These are phyloP conservation scores for Orbilia oligospora DNA, from an alignment of 2,329 filamentous ascomycete genomes.

Conservation along the genomic window DNA sequence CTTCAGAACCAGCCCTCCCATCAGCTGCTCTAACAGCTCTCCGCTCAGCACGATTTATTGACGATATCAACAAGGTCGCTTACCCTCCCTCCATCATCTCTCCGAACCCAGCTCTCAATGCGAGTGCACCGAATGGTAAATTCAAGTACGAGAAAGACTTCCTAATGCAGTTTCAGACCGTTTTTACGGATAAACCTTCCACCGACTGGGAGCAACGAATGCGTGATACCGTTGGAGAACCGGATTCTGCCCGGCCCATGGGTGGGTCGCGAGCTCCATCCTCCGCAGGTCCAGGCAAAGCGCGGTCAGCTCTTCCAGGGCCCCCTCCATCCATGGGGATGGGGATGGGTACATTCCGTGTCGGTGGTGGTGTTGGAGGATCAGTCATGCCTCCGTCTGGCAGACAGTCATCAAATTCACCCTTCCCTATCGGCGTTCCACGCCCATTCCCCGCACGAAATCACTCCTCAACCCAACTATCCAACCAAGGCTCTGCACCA, in stretches of 20 bases:
- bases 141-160: conserved; percentile 98
- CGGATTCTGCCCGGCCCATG: conserved; percentile 75
- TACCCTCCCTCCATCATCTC: conserved; percentile 89
- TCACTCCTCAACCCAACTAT: conserved; percentile 69
- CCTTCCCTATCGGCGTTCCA: conserved; percentile 64
- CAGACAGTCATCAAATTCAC: conserved; percentile 52
- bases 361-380: conserved; percentile 51
- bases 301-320: conserved; percentile 60
- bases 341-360: conserved; percentile 57
- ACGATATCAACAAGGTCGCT: conserved; percentile 80
- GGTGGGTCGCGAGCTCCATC: conserved; percentile 71
- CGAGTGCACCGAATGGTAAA: conserved; percentile 80
- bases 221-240: conserved; percentile 85
- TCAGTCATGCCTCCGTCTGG: conserved; percentile 44
- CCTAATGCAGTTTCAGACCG: conserved; percentile 93
- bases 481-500: conserved; percentile 59
- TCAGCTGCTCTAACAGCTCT: conserved; percentile 94
- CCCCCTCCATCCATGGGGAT: conserved; percentile 63
- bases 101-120: conserved; percentile 91
- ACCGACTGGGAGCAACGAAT: conserved; percentile 93
- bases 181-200: conserved; percentile 97
- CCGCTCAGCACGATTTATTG: conserved; percentile 89
- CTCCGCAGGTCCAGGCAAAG: conserved; percentile 67
- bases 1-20: conserved; percentile 88
- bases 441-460: conserved; percentile 76